Evolutionary conservation across 2,329 filamentous ascomycete species (phyloP).

Genomic region (Aurifilum marmelostoma): DNA sequence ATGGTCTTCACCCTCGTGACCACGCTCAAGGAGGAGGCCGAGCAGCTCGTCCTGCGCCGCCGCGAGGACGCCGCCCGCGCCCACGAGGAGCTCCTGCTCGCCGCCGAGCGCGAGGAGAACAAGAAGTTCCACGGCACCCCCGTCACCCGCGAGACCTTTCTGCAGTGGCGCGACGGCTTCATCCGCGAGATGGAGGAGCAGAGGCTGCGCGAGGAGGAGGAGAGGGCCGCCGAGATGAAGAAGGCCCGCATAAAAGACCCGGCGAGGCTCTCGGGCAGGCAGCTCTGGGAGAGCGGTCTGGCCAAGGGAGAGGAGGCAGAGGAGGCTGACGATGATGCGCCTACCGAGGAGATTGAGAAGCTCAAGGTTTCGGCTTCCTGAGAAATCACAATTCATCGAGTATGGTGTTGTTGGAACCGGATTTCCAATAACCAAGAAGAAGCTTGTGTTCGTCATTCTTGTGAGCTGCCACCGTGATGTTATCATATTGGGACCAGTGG

Average conservation of each 20-base stretch:
- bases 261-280: slow-evolving; percentile 70
- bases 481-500: background rate
- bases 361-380: slow-evolving; percentile 67
- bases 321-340: slow-evolving; percentile 67
- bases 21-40: slow-evolving; percentile 86
- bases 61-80: slow-evolving; percentile 64
- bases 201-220: slow-evolving; percentile 69
- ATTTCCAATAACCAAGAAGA: background rate
- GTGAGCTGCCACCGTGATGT: background rate
- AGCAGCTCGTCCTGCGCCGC: slow-evolving; percentile 77
- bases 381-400: slow-evolving; percentile 8
- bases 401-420: background rate
- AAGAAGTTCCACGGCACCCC: slow-evolving; percentile 91
- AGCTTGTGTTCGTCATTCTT: background rate
- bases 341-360: slow-evolving; percentile 66
- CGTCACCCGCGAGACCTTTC: slow-evolving; percentile 85
- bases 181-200: slow-evolving; percentile 78
- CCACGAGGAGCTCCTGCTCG: slow-evolving; percentile 57
- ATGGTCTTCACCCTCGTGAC: slow-evolving; percentile 95
- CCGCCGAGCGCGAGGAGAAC: slow-evolving; percentile 87
- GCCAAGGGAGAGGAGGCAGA: slow-evolving; percentile 69
- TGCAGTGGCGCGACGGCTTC: slow-evolving; percentile 81
- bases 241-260: slow-evolving; percentile 77
- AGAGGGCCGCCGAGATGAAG: slow-evolving; percentile 80
- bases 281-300: slow-evolving; percentile 78